Base-by-base conservation (phyloP, 306 rosid genomes). In the Cucumis hystrix region DNA sequence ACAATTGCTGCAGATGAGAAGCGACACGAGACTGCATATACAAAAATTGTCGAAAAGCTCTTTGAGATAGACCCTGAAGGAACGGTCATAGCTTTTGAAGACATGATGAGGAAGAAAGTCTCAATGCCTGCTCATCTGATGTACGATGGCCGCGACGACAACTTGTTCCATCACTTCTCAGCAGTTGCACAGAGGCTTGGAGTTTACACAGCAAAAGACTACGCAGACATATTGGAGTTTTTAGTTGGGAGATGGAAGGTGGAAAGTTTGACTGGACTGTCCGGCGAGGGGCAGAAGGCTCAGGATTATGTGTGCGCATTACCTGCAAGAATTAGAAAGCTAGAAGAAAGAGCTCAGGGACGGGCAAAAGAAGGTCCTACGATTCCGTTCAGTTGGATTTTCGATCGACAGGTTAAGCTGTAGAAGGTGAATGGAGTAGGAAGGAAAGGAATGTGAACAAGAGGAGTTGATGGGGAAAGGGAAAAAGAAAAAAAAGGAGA, bases 61-160 rank as follows among this genome's bases (percentile, higher is more conserved):
- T 89, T 91, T 79, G 96, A 91, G 88, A 67, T 93, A 30, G 98
- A 93, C 79, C 95, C 96, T 4, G 93, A 93, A 79, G 96, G 89
- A 28, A 87, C 96, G 8, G 89, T 93, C 0, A 5, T 81, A 64
- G 88, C 93, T 1, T 93, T 93, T 80, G 95, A 96, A n/a, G 95
- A 91, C 86, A 93, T 93, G 96, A 93, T 93, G 98, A 89, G 88
- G 89, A 93, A 91, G 93, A 93, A 91, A 71, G 87, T 93, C 40
- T 77, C 95, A 15, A 93, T 93, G 96, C 96, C 98, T 23, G 98
- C 98, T 4, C 98, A 93, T 83, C 83, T 93, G 76, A 93, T 93
- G 98, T 93, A 85, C 56, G 98, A 93, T 64, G 98, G 98, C 60
- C 87, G 76, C 0, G 98, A 93, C 2, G 89, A 91, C 80, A 82